These are phyloP conservation scores for Apiotrichum sp. DNA, from an alignment of 1,284 basidiomycete genomes.

Conservation along the genomic window DNA sequence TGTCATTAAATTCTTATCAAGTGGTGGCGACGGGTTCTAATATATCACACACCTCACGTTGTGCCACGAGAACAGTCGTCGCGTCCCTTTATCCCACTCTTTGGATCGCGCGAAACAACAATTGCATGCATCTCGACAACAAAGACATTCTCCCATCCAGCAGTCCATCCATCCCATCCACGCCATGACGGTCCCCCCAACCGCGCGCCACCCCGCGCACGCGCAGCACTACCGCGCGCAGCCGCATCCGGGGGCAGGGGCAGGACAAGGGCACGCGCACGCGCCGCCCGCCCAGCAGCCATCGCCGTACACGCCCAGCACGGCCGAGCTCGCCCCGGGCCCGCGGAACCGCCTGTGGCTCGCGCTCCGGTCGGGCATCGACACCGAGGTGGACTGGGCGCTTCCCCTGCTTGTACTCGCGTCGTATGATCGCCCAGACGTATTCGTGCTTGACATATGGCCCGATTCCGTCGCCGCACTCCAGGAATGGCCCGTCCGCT, in stretches of 20 bases:
- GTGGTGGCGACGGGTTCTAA: constrained; percentile 6
- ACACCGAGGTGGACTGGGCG: constrained; percentile 40
- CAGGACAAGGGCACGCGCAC: background rate
- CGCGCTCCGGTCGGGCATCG: constrained; percentile 29
- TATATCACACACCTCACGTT: constrained; percentile 3
- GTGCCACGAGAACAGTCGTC: too few relatives aligned
- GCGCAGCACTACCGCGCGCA: background rate
- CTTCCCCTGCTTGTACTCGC: constrained; percentile 38
- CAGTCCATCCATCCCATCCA: constrained; percentile 12
- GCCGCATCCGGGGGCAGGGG: too few relatives aligned
- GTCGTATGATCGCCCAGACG: constrained; percentile 29
- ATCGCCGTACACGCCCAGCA: constrained; percentile 24
- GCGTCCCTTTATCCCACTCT: too few relatives aligned
- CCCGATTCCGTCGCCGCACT: constrained; percentile 29
- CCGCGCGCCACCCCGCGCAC: background rate
- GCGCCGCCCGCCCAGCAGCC: constrained; percentile 6
- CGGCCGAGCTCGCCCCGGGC: constrained; percentile 24
- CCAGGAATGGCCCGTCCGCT: constrained; percentile 29
- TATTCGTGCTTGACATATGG: constrained; percentile 31
- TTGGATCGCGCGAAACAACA: too few relatives aligned
- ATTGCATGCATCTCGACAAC: too few relatives aligned
- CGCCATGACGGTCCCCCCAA: constrained; percentile 5
- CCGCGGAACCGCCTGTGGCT: constrained; percentile 36
- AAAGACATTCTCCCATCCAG: background rate
- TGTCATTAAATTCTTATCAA: too few relatives aligned